A percentile compares a stretch with the other conserved stretches of the same genome.
Conservation (phyloP, 2,329 filamentous ascomycete species). For the Phialocephala sp. region DNA sequence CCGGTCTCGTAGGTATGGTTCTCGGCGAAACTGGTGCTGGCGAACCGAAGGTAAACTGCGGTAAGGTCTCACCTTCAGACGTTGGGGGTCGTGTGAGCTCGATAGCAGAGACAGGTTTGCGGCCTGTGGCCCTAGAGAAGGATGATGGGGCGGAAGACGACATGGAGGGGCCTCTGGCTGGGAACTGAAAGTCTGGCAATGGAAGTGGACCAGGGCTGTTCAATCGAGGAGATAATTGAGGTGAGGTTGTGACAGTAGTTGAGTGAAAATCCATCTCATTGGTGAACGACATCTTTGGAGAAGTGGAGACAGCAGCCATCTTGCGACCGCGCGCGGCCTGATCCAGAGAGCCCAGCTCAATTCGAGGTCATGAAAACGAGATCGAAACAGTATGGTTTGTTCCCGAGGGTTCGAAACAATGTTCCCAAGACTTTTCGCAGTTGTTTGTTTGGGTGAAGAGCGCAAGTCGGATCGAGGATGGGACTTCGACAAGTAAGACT, state of each 20-base stretch:
- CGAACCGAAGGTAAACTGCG: constrained; percentile 24
- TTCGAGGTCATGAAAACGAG: constrained; percentile 25
- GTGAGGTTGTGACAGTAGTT: constrained; percentile 19
- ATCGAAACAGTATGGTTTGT: constrained; percentile 3
- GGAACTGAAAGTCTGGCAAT: constrained; percentile 39
- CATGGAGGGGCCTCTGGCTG: constrained; percentile 27
- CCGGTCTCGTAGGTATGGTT: constrained; percentile 56
- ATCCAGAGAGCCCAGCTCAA: constrained; percentile 22
- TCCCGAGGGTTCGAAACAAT: neutral
- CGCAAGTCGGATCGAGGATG: constrained; percentile 5
- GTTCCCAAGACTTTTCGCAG: constrained; percentile 4
- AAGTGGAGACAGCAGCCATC: constrained; percentile 31
- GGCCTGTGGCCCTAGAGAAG: constrained; percentile 52
- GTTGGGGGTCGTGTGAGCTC: constrained; percentile 36
- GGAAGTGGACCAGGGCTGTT: constrained; percentile 29
- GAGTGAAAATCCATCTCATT: constrained; percentile 24
- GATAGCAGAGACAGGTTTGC: constrained; percentile 52
- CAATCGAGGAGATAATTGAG: constrained; percentile 18
- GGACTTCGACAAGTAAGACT: constrained; percentile 2
- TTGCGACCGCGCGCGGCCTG: constrained; percentile 29
- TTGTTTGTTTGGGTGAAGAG: neutral
- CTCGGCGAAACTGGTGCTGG: constrained; percentile 54
- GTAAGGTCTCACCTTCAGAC: constrained; percentile 42
- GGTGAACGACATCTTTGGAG: constrained; percentile 27
- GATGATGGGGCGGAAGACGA: constrained; percentile 32